Conservation (phyloP, 2,329 filamentous ascomycete species). For the Hypoxylon sp. region DNA sequence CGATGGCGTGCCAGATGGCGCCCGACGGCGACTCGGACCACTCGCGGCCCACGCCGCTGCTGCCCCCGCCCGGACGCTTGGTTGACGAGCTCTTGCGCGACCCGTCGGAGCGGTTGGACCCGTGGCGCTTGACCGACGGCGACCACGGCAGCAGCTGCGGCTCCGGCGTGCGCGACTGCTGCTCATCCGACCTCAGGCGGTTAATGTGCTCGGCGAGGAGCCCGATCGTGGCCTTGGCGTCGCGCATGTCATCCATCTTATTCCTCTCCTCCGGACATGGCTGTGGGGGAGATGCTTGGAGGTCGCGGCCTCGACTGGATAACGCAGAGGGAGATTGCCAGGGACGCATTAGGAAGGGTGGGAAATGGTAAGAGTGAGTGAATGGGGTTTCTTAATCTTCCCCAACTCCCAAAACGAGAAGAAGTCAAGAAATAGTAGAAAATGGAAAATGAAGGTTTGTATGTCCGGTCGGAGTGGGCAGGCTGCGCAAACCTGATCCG, state of each 20-base stretch:
- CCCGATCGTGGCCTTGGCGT: conserved; percentile 37
- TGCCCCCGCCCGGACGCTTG: conserved; percentile 1
- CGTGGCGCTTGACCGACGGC: conserved; percentile 23
- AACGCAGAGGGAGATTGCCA: neutral
- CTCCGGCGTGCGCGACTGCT: conserved; percentile 3
- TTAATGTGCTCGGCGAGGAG: conserved; percentile 35
- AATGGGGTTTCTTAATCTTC: neutral
- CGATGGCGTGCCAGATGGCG: conserved; percentile 28
- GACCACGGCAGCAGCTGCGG: neutral
- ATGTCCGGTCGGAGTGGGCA: neutral
- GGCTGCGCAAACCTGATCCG: neutral
- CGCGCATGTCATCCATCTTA: conserved; percentile 40
- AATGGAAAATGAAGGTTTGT: neutral
- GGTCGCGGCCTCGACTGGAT: neutral
- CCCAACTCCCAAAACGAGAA: neutral
- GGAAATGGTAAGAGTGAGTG: neutral
- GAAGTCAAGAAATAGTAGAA: conserved; percentile 4
- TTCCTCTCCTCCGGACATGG: conserved; percentile 4
- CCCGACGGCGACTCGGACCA: conserved; percentile 39
- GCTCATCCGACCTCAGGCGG: conserved; percentile 27
- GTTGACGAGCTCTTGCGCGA: conserved; percentile 19
- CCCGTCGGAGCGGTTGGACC: conserved; percentile 26
- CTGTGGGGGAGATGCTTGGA: neutral
- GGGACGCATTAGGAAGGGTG: conserved; percentile 17
- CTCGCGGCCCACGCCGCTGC: conserved; percentile 26